A percentile compares a stretch with the other conserved stretches of the same genome.
Conservation (phyloP, 2,329 filamentous ascomycete genomes). For the Teratosphaeria gauchensis region DNA sequence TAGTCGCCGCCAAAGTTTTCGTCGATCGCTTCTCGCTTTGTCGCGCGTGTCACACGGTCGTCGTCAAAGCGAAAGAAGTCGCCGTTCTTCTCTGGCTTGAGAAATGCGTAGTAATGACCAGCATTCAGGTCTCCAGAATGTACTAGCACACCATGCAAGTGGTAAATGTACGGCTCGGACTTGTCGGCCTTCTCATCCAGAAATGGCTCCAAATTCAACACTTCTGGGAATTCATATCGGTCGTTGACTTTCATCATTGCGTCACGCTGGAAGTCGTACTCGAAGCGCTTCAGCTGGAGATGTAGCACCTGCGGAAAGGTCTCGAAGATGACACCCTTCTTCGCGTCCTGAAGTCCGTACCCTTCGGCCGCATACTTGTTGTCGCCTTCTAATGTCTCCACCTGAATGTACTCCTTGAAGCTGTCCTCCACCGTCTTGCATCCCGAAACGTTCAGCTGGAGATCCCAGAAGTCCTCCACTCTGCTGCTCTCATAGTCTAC, state of each 20-base stretch:
- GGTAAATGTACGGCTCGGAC: conserved; percentile 83
- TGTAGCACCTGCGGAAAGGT: conserved; percentile 91
- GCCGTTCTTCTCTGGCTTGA: conserved; percentile 87
- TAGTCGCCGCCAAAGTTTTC: conserved; percentile 96
- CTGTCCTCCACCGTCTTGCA: conserved; percentile 90
- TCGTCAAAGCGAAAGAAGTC: conserved; percentile 97
- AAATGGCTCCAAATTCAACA: conserved; percentile 77
- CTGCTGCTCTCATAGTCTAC: conserved; percentile 95
- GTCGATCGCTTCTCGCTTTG: conserved; percentile 80
- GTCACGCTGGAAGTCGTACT: conserved; percentile 92
- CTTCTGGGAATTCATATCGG: conserved; percentile 78
- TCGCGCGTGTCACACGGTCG: conserved; percentile 91
- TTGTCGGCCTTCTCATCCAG: conserved; percentile 76
- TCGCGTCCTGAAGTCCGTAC: conserved; percentile 87
- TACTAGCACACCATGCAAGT: conserved; percentile 88
- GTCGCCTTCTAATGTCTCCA: conserved; percentile 93
- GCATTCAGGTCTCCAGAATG: conserved; percentile 96
- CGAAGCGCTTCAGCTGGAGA: conserved; percentile 91
- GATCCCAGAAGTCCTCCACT: conserved; percentile 97
- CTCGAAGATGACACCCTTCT: conserved; percentile 96
- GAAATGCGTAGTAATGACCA: conserved; percentile 94
- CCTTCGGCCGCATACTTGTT: conserved; percentile 96
- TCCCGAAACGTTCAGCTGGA: conserved; percentile 90
- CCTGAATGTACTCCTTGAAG: conserved; percentile 91
- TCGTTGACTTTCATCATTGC: conserved; percentile 99